Evolutionary conservation across 768 basidiomycete species (phyloP), one percentile per base, ranked within the genome.

Genomic region (Guyanaporus albipodus): DNA sequence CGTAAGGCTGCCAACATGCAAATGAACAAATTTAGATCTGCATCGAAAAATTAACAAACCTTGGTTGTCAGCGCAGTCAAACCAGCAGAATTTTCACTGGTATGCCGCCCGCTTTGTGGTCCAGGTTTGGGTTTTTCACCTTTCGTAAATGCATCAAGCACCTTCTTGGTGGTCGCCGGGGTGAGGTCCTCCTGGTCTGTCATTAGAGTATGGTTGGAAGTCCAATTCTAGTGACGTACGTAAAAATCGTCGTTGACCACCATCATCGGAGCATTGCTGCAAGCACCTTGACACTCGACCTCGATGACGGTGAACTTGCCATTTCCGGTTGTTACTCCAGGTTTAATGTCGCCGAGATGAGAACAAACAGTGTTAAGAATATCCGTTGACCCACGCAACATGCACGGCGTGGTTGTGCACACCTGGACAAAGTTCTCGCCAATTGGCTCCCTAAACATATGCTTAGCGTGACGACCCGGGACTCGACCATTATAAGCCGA

Each of bases 391-490:
- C 94, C 95, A 51, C 80, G 77, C 28, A 99, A 77, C 87, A 95
- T 94, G 73, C 96, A 99, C 15, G 96, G 96, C 8, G 96, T 98
- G 28, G 96, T 98, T 24, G 96, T 98, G 76, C 96, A 99, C 47
- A 98, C 89, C 71, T 98, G 95, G 27, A 99, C 85, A 61, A 98
- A 97, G 66, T 97, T 77, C 57, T 87, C 72, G 22, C 91, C 94
- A 44, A 97, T 91, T 6, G 94, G 95, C 69, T 96, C 93, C 44
- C 92, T 93, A 50, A 40, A 43, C 12, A 34, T 12, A 46, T 7
- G 42, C 11, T 50, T 33, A 37, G 35, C 6, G 17, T 23, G 28
- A 38, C 18, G 29, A 38, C 40, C 35, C 23, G 42, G 15, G 23
- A 11, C 23, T 14, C 11, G 29, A 36, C 27, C 11, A 18, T 33